A percentile compares a stretch with the other conserved stretches of the same genome.
These are phyloP conservation scores for Lactuca saligna DNA, from an alignment of 129 eudicot species.

Conservation along the genomic window DNA sequence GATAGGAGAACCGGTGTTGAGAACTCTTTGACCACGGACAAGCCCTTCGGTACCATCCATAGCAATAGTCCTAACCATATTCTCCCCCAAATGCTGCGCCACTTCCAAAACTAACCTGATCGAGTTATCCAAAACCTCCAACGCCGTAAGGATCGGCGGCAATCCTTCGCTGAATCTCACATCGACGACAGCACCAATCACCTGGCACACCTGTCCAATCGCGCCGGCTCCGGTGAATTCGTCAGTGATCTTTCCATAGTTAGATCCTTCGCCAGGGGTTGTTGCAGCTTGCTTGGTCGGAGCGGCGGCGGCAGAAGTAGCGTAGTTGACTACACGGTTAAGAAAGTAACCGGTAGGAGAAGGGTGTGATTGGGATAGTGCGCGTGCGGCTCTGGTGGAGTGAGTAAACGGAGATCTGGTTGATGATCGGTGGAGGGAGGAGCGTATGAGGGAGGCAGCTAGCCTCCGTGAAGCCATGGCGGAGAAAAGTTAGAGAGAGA, in stretches of 20 bases:
- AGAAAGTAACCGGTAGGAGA: constrained; percentile 43
- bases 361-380: constrained; percentile 26
- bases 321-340: constrained; percentile 49
- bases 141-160: constrained; percentile 91
- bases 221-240: constrained; percentile 91
- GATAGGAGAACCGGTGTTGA: constrained; percentile 96
- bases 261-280: constrained; percentile 7
- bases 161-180: constrained; percentile 87
- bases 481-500: constrained; percentile 27
- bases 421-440: constrained; percentile 43
- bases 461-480: constrained; percentile 77
- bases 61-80: constrained; percentile 90
- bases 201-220: constrained; percentile 91
- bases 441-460: constrained; percentile 60
- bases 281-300: constrained; percentile 25
- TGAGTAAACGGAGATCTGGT: constrained; percentile 42
- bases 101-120: constrained; percentile 87
- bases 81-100: constrained; percentile 96
- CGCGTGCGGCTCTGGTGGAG: constrained; percentile 31
- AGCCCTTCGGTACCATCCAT: constrained; percentile 99
- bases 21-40: constrained; percentile 85
- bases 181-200: constrained; percentile 97
- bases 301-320: constrained; percentile 59
- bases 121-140: constrained; percentile 82
- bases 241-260: constrained; percentile 67